These are phyloP conservation scores for Pestalotiopsis sp. DNA, from an alignment of 2,329 filamentous ascomycete species.

Conservation along the genomic window DNA sequence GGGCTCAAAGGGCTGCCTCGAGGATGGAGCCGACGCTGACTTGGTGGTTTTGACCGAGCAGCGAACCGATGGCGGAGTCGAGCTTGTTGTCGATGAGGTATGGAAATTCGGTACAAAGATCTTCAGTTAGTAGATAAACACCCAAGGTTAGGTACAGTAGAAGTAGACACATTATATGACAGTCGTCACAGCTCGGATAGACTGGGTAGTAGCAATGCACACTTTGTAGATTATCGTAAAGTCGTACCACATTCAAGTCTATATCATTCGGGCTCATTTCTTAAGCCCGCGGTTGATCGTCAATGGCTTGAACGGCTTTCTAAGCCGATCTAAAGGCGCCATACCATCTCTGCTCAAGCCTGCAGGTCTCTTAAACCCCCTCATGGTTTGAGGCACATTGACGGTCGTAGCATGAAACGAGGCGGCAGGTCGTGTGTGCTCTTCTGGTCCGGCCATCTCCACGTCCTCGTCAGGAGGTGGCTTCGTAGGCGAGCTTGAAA, in stretches of 20 bases:
- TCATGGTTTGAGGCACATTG: conserved; percentile 34
- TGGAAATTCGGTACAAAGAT: conserved; percentile 72
- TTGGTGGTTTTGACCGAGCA: conserved; percentile 68
- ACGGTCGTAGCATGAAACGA: conserved; percentile 57
- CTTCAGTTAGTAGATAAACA: background rate
- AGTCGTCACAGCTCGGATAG: background rate
- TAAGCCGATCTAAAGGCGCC: conserved; percentile 51
- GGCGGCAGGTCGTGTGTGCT: conserved; percentile 41
- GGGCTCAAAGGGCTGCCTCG: conserved; percentile 66
- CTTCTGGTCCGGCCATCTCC: conserved; percentile 33
- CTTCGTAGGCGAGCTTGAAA: conserved; percentile 57
- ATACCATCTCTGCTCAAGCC: conserved; percentile 45
- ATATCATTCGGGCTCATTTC: conserved; percentile 9
- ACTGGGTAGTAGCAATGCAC: background rate
- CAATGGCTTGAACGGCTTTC: conserved; percentile 60
- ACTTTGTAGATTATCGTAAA: conserved; percentile 1
- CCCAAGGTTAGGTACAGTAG: background rate
- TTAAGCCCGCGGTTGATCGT: conserved; percentile 47
- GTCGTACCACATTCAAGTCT: background rate
- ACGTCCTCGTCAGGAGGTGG: conserved; percentile 20
- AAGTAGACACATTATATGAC: background rate
- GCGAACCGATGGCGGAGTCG: conserved; percentile 44
- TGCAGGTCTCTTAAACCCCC: conserved; percentile 45
- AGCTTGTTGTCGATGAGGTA: conserved; percentile 71
- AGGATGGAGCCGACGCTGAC: conserved; percentile 67